A percentile compares a stretch with the other conserved stretches of the same genome.
phyloP scores from a whole-genome alignment of 129 eudicot species.

The Tagetes patula region DNA sequence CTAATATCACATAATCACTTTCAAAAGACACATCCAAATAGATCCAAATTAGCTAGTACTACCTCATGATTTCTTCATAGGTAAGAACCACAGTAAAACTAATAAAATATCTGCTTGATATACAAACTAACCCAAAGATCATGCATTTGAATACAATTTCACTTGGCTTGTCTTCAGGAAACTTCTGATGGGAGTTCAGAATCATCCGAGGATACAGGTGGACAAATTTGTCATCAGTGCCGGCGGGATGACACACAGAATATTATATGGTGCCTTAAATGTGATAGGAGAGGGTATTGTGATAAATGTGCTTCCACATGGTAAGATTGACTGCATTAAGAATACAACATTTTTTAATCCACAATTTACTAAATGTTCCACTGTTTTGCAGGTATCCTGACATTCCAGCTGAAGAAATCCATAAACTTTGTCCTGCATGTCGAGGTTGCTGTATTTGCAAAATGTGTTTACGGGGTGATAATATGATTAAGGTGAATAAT shows the following conservation, averaged over 20 bases:
- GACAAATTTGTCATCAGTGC: constrained; percentile 91
- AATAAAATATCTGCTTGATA: neutral
- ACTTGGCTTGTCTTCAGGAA: constrained; percentile 45
- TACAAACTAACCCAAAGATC: neutral
- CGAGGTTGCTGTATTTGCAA: constrained; percentile 87
- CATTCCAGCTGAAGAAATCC: constrained; percentile 67
- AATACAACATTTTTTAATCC: neutral
- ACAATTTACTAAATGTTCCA: neutral
- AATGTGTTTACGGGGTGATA: constrained; percentile 81
- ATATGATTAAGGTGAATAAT: constrained; percentile 74
- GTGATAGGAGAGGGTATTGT: constrained; percentile 94
- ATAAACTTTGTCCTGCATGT: constrained; percentile 86
- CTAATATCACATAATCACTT: neutral
- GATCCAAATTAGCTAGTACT: neutral
- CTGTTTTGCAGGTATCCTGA: constrained; percentile 64
- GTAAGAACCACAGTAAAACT: constrained; percentile 13
- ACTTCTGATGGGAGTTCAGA: constrained; percentile 75
- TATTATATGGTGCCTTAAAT: constrained; percentile 75
- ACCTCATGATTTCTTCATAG: constrained; percentile 2
- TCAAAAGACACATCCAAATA: neutral
- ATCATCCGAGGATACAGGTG: constrained; percentile 75
- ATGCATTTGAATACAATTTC: constrained; percentile 9
- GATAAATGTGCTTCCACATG: constrained; percentile 74
- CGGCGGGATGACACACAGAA: constrained; percentile 47
- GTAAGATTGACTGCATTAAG: constrained; percentile 43